Conservation (phyloP, 768 basidiomycete genomes). For the Suillus discolor region DNA sequence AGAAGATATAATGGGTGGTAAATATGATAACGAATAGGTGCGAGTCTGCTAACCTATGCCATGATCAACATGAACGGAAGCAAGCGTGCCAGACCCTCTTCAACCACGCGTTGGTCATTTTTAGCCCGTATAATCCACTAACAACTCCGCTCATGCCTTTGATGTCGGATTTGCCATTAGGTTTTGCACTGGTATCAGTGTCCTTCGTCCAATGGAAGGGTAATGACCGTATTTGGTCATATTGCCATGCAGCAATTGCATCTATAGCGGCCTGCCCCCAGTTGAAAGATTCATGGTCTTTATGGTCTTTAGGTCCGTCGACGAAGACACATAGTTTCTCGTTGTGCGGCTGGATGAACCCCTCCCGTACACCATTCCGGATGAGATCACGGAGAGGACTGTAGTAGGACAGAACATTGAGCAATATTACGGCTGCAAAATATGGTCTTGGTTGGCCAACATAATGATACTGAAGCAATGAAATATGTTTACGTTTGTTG, state of each 20-base stretch:
- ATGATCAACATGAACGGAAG: conserved; percentile 23
- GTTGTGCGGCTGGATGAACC: conserved; percentile 72
- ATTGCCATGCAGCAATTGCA: conserved; percentile 65
- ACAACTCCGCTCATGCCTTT: conserved; percentile 22
- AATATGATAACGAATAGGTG: background rate
- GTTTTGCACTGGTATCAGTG: conserved; percentile 35
- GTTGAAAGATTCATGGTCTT: conserved; percentile 62
- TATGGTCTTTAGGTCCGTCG: conserved; percentile 61
- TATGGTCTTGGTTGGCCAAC: background rate
- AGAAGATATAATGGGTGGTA: background rate
- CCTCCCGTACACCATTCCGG: conserved; percentile 61
- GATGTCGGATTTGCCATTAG: conserved; percentile 2
- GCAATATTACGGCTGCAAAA: conserved; percentile 68
- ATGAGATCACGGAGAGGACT: conserved; percentile 81
- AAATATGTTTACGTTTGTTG: conserved; percentile 59
- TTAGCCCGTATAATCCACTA: conserved; percentile 24
- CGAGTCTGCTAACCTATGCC: conserved; percentile 3
- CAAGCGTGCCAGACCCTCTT: conserved; percentile 38
- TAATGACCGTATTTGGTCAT: conserved; percentile 29
- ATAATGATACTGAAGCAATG: conserved; percentile 11
- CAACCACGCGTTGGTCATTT: conserved; percentile 30
- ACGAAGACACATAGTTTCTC: conserved; percentile 70
- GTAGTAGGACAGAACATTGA: conserved; percentile 88
- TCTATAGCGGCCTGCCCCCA: conserved; percentile 76
- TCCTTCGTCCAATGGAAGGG: conserved; percentile 55